These are phyloP conservation scores for Nelumbo lutea DNA, from an alignment of 164 flowering plant genomes.

Conservation along the genomic window DNA sequence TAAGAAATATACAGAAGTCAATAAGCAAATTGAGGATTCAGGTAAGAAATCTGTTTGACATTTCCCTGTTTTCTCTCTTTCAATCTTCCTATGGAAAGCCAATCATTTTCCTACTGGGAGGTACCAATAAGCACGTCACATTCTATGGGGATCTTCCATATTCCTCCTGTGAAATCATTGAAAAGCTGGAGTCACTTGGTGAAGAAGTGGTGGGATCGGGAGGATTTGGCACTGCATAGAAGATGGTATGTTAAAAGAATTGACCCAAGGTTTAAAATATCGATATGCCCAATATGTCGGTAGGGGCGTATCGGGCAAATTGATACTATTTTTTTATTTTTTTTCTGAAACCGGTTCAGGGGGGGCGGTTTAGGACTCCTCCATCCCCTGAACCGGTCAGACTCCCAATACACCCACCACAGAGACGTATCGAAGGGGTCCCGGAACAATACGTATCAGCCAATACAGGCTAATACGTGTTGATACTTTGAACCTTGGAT, in stretches of 20 bases:
- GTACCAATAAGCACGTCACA: slow-evolving; percentile 66
- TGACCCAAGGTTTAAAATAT: slow-evolving; percentile 70
- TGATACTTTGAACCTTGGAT: slow-evolving; percentile 21
- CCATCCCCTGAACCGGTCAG: slow-evolving; percentile 70
- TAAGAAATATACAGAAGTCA: slow-evolving; percentile 68
- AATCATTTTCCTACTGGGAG: slow-evolving; percentile 26
- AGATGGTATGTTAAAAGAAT: slow-evolving; percentile 87
- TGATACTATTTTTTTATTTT: no score
- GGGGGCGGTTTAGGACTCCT: slow-evolving; percentile 39
- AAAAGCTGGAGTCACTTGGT: slow-evolving; percentile 76
- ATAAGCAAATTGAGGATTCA: slow-evolving; percentile 61
- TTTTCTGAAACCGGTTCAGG: no score
- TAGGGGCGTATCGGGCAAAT: no score
- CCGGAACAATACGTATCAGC: no score
- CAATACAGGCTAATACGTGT: no score
- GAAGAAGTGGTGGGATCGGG: slow-evolving; percentile 94
- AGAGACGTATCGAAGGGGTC: no score
- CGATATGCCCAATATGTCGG: no score
- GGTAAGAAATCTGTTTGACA: slow-evolving; percentile 20
- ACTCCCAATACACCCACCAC: slow-evolving; percentile 37
- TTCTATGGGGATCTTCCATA: slow-evolving; percentile 97
- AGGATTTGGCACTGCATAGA: slow-evolving; percentile 91
- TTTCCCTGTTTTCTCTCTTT: not conserved
- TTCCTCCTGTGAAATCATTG: slow-evolving; percentile 79
- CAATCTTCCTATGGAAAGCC: not conserved